Evolutionary conservation across 257 asterid genomes (phyloP).

Genomic region (Scutellaria minor): DNA sequence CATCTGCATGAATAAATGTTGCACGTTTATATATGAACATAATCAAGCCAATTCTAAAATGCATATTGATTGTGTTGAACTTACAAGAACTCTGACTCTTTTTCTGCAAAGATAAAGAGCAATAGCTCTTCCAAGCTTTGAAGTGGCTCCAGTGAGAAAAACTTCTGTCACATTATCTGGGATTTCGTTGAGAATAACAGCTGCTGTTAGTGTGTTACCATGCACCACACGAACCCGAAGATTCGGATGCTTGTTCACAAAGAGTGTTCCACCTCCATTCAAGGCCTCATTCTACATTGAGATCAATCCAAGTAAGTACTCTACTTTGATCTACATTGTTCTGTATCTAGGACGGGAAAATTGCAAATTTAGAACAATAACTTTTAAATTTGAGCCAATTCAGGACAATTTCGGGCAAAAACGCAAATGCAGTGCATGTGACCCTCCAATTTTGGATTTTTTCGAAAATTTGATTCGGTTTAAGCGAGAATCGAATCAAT

Average conservation of each 20-base stretch:
- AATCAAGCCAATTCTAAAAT: background rate
- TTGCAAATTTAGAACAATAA: no score
- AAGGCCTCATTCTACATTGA: conserved; percentile 74
- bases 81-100: conserved; percentile 72
- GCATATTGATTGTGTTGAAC: background rate
- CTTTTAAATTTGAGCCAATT: no score
- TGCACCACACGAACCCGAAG: conserved; percentile 90
- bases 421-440: no score
- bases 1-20: conserved; percentile 57
- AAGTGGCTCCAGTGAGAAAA: conserved; percentile 88
- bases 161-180: conserved; percentile 67
- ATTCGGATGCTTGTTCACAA: conserved; percentile 73
- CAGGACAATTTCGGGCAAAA: no score
- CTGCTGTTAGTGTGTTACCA: conserved; percentile 95
- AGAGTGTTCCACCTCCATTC: conserved; percentile 92
- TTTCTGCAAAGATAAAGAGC: conserved; percentile 84
- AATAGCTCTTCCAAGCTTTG: conserved; percentile 96
- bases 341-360: no score
- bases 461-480: no score
- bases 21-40: no score
- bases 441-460: no score
- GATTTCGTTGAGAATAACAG: conserved; percentile 74
- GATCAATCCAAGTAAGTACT: background rate
- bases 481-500: no score
- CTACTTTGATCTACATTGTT: no score